A percentile compares a stretch with the other conserved stretches of the same genome.
Conservation (phyloP, 202 grass and related monocot species). For the Panicum hallii region DNA sequence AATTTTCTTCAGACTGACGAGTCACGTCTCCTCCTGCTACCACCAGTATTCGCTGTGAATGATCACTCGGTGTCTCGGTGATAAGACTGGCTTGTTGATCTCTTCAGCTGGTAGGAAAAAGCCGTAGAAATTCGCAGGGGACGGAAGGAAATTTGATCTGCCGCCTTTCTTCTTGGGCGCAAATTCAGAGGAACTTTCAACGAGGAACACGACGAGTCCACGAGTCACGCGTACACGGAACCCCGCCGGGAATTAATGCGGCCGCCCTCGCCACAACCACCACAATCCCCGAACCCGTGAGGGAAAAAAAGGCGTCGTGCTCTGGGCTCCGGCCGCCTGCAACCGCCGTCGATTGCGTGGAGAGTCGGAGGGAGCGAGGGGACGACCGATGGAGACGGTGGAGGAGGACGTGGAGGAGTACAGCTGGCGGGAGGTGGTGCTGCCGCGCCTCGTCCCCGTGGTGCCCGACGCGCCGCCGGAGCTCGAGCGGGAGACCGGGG, state of each 20-base stretch:
- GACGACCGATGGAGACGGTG: conserved; percentile 64
- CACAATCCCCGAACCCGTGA: not conserved
- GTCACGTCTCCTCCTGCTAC: not conserved
- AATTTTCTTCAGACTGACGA: not conserved
- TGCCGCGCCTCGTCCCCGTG: conserved; percentile 72
- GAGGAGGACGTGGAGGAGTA: conserved; percentile 81
- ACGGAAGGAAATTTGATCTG: not conserved
- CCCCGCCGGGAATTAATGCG: not conserved
- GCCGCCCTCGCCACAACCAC: not conserved
- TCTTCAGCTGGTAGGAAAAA: not conserved
- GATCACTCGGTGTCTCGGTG: not conserved
- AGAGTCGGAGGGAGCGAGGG: too few relatives aligned
- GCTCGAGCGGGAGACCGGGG: conserved; percentile 85
- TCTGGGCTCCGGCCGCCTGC: not conserved
- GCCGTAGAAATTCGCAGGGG: not conserved
- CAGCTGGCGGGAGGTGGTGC: conserved; percentile 87
- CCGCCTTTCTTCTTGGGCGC: not conserved
- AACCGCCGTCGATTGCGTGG: not conserved
- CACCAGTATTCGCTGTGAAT: not conserved
- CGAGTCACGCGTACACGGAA: conserved; percentile 18
- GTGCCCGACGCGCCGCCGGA: conserved; percentile 53
- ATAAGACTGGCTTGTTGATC: not conserved
- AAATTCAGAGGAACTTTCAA: conserved; percentile 4
- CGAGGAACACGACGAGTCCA: conserved; percentile 25
- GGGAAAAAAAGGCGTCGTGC: not conserved